Percentiles rank a stretch among this genome's conserved stretches.
These are phyloP conservation scores for Zarea fungicola DNA, from an alignment of 2,329 filamentous ascomycete species.

Conservation along the genomic window DNA sequence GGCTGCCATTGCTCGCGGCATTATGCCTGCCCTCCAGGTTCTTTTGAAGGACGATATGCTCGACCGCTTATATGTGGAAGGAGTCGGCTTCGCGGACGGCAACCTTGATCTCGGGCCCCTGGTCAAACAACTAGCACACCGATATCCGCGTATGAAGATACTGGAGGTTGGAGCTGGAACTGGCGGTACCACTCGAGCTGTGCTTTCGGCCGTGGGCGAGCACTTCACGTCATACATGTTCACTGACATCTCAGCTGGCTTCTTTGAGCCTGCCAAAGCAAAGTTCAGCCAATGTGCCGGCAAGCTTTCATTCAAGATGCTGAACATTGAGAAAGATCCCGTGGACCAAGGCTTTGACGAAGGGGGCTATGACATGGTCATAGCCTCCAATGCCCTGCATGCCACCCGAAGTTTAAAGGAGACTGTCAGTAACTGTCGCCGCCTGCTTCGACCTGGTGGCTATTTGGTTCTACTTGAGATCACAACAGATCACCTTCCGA, in stretches of 20 bases:
- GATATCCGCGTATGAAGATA: slow-evolving; percentile 36
- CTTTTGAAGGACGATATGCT: slow-evolving; percentile 27
- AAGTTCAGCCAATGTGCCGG: slow-evolving; percentile 21
- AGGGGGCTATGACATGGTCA: slow-evolving; percentile 32
- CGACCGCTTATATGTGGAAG: slow-evolving; percentile 23
- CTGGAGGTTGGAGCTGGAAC: slow-evolving; percentile 39
- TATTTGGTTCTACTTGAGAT: slow-evolving; percentile 40
- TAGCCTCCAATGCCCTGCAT: slow-evolving; percentile 34
- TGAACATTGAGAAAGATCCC: slow-evolving; percentile 23
- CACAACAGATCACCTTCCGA: slow-evolving; percentile 14
- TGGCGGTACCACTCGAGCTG: slow-evolving; percentile 32
- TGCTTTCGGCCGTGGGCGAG: slow-evolving; percentile 28
- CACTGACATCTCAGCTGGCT: slow-evolving; percentile 39
- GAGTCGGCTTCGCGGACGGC: slow-evolving; percentile 12
- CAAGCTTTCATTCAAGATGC: slow-evolving; percentile 19
- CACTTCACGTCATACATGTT: slow-evolving; percentile 35
- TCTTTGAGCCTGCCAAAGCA: slow-evolving; percentile 33
- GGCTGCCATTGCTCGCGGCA: background rate
- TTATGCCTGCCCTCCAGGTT: slow-evolving; percentile 23
- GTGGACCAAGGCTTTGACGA: slow-evolving; percentile 26
- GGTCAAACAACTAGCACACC: slow-evolving; percentile 29
- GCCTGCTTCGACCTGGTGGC: slow-evolving; percentile 38
- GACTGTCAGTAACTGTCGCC: slow-evolving; percentile 25
- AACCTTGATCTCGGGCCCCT: background rate
- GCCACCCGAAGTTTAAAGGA: slow-evolving; percentile 26